Percentiles rank a stretch among this genome's conserved stretches.
Evolutionary conservation across 352 stramenopile species (phyloP).

Genomic region (Phytopythium helicoides): DNA sequence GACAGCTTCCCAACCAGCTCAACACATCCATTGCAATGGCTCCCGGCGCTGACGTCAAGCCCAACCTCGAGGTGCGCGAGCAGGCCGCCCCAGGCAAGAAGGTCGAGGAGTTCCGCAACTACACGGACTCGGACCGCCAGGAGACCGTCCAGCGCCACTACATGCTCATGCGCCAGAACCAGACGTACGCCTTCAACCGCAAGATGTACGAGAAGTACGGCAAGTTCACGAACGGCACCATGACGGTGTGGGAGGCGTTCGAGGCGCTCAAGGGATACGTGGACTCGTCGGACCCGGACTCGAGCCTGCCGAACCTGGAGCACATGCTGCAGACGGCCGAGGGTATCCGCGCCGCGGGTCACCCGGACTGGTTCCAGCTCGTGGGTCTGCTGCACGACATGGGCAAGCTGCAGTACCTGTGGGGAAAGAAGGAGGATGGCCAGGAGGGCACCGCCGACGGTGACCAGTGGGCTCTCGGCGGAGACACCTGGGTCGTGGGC

Average conservation of each 20-base stretch:
- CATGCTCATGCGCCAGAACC: slow-evolving; percentile 69
- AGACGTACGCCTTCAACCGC: slow-evolving; percentile 65
- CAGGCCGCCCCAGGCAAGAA: slow-evolving; percentile 49
- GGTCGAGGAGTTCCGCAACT: slow-evolving; percentile 76
- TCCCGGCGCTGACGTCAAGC: slow-evolving; percentile 9
- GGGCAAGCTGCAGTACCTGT: slow-evolving; percentile 95
- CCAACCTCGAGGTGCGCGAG: slow-evolving; percentile 29
- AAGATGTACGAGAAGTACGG: slow-evolving; percentile 77
- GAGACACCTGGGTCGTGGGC: slow-evolving; percentile 92
- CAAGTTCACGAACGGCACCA: slow-evolving; percentile 69
- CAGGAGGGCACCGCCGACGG: slow-evolving; percentile 86
- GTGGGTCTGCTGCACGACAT: slow-evolving; percentile 92
- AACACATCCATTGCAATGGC: slow-evolving; percentile 8
- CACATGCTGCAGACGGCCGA: slow-evolving; percentile 95
- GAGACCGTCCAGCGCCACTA: slow-evolving; percentile 74
- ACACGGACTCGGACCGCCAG: slow-evolving; percentile 68
- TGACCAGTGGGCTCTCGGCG: slow-evolving; percentile 92
- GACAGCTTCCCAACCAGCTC: neutral
- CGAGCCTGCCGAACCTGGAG: slow-evolving; percentile 86
- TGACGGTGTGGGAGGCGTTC: slow-evolving; percentile 93
- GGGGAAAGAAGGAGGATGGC: slow-evolving; percentile 78
- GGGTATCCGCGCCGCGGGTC: slow-evolving; percentile 83
- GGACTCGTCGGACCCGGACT: slow-evolving; percentile 92
- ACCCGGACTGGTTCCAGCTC: slow-evolving; percentile 93
- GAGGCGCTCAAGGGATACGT: slow-evolving; percentile 89